These are phyloP conservation scores for Bothriochloa decipiens DNA, from an alignment of 176 grass and related monocot species.

Conservation along the genomic window DNA sequence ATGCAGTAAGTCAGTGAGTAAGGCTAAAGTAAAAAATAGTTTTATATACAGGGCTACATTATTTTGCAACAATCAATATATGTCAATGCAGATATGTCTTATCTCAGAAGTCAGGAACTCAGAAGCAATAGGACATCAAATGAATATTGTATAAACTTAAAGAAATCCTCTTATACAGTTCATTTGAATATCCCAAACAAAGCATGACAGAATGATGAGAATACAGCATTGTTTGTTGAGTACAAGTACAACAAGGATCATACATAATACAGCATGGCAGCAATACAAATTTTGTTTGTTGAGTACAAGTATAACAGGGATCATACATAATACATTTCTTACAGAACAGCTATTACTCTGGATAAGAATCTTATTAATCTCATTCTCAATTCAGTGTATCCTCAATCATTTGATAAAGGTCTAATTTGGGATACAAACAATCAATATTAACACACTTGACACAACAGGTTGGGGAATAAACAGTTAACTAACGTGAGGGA, in stretches of 20 bases:
- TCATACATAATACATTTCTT: slow-evolving; percentile 6
- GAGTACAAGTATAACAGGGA: not conserved
- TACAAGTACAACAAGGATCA: not conserved
- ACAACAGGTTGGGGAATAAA: not conserved
- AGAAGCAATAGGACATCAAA: not conserved
- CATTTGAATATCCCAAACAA: not conserved
- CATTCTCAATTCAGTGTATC: slow-evolving; percentile 2
- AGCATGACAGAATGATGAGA: not conserved
- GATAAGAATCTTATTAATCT: not conserved
- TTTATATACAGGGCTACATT: not conserved
- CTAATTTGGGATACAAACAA: slow-evolving; percentile 22
- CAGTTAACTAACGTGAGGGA: not conserved
- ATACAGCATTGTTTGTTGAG: slow-evolving; percentile 18
- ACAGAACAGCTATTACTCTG: not conserved
- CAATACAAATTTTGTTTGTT: slow-evolving; percentile 13
- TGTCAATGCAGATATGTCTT: not conserved
- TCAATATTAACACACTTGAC: slow-evolving; percentile 19
- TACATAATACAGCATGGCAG: not conserved
- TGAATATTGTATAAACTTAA: not conserved
- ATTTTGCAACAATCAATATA: slow-evolving; percentile 17
- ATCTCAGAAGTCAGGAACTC: not conserved
- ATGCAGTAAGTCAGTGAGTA: not conserved
- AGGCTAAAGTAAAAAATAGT: not conserved
- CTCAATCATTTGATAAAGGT: slow-evolving; percentile 1
- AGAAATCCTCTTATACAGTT: not conserved